phyloP scores from a whole-genome alignment of 768 basidiomycete genomes.

The Podaxis sp. region DNA sequence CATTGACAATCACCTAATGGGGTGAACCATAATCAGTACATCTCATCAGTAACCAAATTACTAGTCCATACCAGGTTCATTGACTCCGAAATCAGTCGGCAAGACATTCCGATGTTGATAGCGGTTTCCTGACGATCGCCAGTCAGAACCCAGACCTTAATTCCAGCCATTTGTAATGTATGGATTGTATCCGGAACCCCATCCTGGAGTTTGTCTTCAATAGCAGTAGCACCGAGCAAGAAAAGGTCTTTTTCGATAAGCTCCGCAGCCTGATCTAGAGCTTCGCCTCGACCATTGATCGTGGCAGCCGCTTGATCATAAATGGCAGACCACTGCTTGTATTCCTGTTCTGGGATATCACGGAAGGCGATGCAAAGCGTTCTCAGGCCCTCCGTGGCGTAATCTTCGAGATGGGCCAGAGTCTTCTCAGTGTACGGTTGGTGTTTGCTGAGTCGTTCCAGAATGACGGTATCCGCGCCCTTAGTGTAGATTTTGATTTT shows the following conservation, averaged over 20 bases:
- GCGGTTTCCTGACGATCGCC: constrained; percentile 99
- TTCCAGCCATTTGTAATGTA: constrained; percentile 95
- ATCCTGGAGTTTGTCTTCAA: constrained; percentile 98
- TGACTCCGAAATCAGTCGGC: constrained; percentile 93
- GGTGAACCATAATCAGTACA: not conserved
- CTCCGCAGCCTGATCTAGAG: constrained; percentile 92
- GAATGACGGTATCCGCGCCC: constrained; percentile 96
- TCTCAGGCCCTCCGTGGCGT: constrained; percentile 94
- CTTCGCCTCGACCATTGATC: constrained; percentile 92
- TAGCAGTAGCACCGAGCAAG: constrained; percentile 93
- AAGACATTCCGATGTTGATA: constrained; percentile 98
- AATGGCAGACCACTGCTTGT: constrained; percentile 82
- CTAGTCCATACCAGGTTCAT: constrained; percentile 85
- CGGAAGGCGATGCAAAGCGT: constrained; percentile 96
- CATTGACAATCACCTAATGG: constrained; percentile 88
- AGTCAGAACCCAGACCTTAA: constrained; percentile 99
- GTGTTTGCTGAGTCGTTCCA: constrained; percentile 86
- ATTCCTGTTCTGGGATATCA: constrained; percentile 89
- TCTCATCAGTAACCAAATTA: not conserved
- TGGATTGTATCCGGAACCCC: constrained; percentile 99
- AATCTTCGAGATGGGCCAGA: constrained; percentile 90
- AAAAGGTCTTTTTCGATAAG: constrained; percentile 94
- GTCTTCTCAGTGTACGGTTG: constrained; percentile 88
- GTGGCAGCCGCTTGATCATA: constrained; percentile 94
- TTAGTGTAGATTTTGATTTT: constrained; percentile 95